Conservation (phyloP, 345 rosid species). For the Ceriops decandra region DNA sequence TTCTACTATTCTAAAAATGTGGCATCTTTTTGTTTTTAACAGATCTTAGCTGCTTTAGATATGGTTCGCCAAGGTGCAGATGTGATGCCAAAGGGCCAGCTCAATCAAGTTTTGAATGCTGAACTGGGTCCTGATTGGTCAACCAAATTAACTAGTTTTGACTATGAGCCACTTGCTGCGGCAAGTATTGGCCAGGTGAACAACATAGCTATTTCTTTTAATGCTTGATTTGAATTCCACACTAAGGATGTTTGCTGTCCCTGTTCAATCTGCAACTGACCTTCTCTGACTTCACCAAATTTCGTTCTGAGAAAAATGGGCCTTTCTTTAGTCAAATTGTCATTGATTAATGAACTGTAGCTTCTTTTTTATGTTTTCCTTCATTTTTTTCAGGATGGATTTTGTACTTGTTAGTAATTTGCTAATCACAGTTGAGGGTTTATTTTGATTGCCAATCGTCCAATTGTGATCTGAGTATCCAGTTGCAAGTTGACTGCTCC, state of each 20-base stretch:
- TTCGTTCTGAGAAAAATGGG: too few species aligned
- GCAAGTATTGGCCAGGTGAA: constrained; percentile 98
- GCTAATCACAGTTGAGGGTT: too few species aligned
- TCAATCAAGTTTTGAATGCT: constrained; percentile 75
- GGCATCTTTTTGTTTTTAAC: constrained; percentile 22
- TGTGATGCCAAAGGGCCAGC: constrained; percentile 96
- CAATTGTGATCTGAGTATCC: background rate
- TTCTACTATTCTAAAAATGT: constrained; percentile 1
- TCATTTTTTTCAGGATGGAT: background rate
- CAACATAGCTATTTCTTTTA: background rate
- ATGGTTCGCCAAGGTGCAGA: constrained; percentile 99
- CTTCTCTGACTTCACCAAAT: too few species aligned
- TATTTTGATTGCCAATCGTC: background rate
- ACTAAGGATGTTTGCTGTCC: background rate
- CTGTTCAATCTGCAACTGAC: background rate
- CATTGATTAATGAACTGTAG: background rate
- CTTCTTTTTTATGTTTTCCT: background rate
- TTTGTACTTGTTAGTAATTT: too few species aligned
- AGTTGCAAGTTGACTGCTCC: background rate
- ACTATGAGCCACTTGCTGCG: constrained; percentile 94
- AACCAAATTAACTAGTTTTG: constrained; percentile 72
- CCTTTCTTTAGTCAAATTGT: background rate
- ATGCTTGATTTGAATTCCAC: background rate
- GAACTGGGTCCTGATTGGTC: constrained; percentile 89
- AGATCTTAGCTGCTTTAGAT: constrained; percentile 96